Conservation (phyloP, 176 grass and related monocot genomes). For the Panicum miliaceum region DNA sequence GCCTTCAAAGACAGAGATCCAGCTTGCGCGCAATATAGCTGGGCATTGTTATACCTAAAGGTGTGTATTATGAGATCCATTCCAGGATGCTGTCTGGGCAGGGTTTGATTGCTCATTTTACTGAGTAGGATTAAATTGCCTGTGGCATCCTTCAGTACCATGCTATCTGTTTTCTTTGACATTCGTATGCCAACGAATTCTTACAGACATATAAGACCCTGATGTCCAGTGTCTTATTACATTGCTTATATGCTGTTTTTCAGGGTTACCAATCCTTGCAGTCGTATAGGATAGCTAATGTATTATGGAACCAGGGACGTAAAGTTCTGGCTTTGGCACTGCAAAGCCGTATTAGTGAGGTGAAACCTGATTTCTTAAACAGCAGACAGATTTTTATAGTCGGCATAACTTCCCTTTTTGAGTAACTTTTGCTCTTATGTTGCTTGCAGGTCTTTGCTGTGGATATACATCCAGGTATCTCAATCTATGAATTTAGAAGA, state of each 20-base stretch:
- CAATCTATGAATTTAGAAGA: constrained; percentile 15
- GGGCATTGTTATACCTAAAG: constrained; percentile 96
- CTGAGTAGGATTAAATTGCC: neutral
- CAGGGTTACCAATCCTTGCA: constrained; percentile 97
- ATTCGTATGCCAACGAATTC: neutral
- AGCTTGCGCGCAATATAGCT: constrained; percentile 92
- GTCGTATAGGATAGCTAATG: constrained; percentile 95
- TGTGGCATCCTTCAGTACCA: neutral
- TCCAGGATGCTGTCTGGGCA: neutral
- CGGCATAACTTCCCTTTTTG: neutral
- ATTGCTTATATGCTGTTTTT: constrained; percentile 37
- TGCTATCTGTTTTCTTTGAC: neutral
- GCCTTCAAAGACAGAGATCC: constrained; percentile 98
- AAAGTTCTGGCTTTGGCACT: constrained; percentile 90
- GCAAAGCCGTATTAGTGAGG: constrained; percentile 98
- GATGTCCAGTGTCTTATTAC: constrained; percentile 1
- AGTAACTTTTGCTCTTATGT: constrained; percentile 33
- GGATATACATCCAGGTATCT: constrained; percentile 97
- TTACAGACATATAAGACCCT: neutral
- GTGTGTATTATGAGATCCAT: constrained; percentile 37
- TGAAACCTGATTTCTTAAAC: constrained; percentile 48
- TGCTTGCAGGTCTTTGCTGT: constrained; percentile 90
- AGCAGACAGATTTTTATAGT: constrained; percentile 20
- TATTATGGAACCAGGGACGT: constrained; percentile 94
- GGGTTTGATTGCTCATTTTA: neutral